phyloP scores from a whole-genome alignment of 352 stramenopile species.

The Vaucheria bursata region DNA sequence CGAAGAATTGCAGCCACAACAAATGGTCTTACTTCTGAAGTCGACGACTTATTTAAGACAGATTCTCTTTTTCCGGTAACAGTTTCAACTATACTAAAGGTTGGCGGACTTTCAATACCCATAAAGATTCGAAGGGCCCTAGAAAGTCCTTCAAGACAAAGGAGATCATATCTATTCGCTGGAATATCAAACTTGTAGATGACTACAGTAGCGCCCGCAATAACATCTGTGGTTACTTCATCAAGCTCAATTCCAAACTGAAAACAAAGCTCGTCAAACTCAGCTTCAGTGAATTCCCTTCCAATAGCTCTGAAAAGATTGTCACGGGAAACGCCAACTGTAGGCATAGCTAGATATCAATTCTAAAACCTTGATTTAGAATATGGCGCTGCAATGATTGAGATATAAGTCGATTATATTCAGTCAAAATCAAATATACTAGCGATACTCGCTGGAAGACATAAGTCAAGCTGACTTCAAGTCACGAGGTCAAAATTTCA shows the following conservation, averaged over 20 bases:
- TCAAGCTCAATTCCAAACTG: conserved; percentile 99
- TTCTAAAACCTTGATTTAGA: not conserved
- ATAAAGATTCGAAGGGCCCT: conserved; percentile 92
- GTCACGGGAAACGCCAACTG: conserved; percentile 89
- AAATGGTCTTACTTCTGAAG: conserved; percentile 81
- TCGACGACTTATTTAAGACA: conserved; percentile 45
- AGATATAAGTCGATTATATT: no score
- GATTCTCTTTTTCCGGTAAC: conserved; percentile 11
- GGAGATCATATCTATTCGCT: conserved; percentile 98
- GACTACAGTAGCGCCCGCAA: conserved; percentile 63
- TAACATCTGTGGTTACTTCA: conserved; percentile 72
- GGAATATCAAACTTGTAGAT: conserved; percentile 99
- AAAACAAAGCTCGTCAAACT: conserved; percentile 99
- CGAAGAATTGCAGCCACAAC: conserved; percentile 94
- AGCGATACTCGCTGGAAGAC: no score
- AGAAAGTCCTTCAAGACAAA: conserved; percentile 96
- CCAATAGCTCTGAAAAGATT: conserved; percentile 91
- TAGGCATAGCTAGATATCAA: no score
- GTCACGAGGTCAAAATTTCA: no score
- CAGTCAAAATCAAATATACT: no score
- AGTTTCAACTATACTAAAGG: conserved; percentile 36
- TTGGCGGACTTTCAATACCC: conserved; percentile 48
- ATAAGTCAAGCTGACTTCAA: no score
- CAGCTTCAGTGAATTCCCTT: conserved; percentile 90
- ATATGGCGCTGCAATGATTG: not conserved